Base-by-base conservation (phyloP, 108 stramenopile genomes). In the Skeletonema grethae region DNA sequence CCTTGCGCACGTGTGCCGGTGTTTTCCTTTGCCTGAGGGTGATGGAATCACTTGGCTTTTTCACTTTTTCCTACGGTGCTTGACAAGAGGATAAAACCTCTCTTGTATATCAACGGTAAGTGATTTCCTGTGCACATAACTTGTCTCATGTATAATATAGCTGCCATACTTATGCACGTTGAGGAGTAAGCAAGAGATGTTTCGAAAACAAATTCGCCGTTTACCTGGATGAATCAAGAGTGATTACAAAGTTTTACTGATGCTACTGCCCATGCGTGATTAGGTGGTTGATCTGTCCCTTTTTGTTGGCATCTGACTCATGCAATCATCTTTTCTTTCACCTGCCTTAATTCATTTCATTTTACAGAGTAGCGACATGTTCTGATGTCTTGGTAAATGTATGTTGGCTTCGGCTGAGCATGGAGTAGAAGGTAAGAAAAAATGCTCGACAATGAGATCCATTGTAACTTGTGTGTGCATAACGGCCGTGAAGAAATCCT, bases 1-100 rank as follows among this genome's bases (percentile, higher is more conserved):
- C 90, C 88, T 91, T 91, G 86, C 90, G 87, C 90, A 88, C 90
- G 88, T 6, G 4, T 43, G 41, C 41, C 41, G 15, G 41, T 43
- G 41, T 43, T n/a, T 43, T 43, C 41, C 41, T 15, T 43, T 0
- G 15, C 41, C 15, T 43, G 1, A 43, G 12, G 41, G 41, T 43
- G 41, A 43, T 43, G 41, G 41, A 43, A n/a, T 43, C 12, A 43
- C 41, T 43, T 43, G 41, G 41, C 41, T 43, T 43, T 43, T 43
- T 3, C 15, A n/a, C 41, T 43, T 1, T 1, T 28, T n/a, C 15
- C 15, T n/a, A 10, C 9, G 38, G 11, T 39, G 38, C 11, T 10
- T 10, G 10, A 39, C 25, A 39, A 43, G 15, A 15, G 41, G 41
- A 1, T 9, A 15, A 41, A 43, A 43, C 15, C 0, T 43, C 7